phyloP scores from a whole-genome alignment of 1,139 yeast species.

The Kodamaea fungicola region DNA sequence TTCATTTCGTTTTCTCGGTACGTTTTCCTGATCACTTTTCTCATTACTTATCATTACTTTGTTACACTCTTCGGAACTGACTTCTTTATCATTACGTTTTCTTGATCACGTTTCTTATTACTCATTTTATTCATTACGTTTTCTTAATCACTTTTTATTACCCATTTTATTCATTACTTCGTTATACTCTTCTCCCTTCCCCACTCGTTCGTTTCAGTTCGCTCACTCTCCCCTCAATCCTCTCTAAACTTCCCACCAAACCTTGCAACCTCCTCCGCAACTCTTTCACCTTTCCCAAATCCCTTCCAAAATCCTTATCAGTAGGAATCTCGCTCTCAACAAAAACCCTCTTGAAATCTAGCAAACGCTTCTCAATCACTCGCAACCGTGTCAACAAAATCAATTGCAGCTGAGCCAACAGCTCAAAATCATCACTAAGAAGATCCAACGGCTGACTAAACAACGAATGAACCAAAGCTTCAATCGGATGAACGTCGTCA shows the following conservation, averaged over 20 bases:
- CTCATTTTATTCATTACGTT: too few relatives aligned
- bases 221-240: conserved; percentile 30
- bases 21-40: too few relatives aligned
- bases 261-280: conserved; percentile 32
- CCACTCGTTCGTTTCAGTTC: background rate
- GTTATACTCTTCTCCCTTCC: too few relatives aligned
- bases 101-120: too few relatives aligned
- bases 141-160: too few relatives aligned
- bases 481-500: conserved; percentile 49
- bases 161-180: too few relatives aligned
- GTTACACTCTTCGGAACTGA: too few relatives aligned
- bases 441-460: conserved; percentile 52
- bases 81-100: too few relatives aligned
- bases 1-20: too few relatives aligned
- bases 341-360: conserved; percentile 19
- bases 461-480: conserved; percentile 52
- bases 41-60: too few relatives aligned
- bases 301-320: conserved; percentile 23
- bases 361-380: conserved; percentile 37
- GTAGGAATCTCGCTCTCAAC: conserved; percentile 14
- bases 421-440: conserved; percentile 49
- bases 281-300: conserved; percentile 29
- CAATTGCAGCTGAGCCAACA: conserved; percentile 54
- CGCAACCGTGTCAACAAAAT: conserved; percentile 48
- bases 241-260: conserved; percentile 28